Evolutionary conservation across 768 basidiomycete genomes (phyloP).

Genomic region (Leccinellum luteum): DNA sequence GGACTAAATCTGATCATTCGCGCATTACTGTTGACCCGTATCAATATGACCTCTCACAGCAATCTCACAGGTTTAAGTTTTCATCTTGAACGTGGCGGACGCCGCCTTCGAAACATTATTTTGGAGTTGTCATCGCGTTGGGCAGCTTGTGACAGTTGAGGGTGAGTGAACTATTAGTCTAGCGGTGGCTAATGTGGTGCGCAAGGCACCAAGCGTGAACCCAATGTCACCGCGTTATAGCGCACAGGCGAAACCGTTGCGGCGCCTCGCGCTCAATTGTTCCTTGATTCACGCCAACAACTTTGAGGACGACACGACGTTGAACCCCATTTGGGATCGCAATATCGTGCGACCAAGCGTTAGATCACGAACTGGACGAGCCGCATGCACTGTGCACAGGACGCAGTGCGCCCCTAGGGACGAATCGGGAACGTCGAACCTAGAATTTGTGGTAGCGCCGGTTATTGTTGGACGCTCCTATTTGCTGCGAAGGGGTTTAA

Average conservation of each 20-base stretch:
- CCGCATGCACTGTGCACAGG: slow-evolving; percentile 5
- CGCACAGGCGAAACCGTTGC: neutral
- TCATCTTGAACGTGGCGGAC: neutral
- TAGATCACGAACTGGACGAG: neutral
- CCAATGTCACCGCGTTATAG: slow-evolving; percentile 12
- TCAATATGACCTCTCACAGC: slow-evolving; percentile 9
- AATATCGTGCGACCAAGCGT: slow-evolving; percentile 7
- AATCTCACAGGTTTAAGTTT: slow-evolving; percentile 6
- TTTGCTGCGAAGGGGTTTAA: slow-evolving; percentile 4
- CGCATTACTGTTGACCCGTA: neutral
- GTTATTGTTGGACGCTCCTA: slow-evolving; percentile 15
- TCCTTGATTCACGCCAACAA: slow-evolving; percentile 11
- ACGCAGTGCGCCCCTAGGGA: slow-evolving; percentile 1
- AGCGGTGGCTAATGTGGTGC: neutral
- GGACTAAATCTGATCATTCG: slow-evolving; percentile 8
- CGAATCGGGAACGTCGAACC: slow-evolving; percentile 14
- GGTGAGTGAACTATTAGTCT: neutral
- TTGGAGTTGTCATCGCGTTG: slow-evolving; percentile 6
- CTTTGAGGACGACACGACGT: slow-evolving; percentile 6
- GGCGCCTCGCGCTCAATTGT: neutral
- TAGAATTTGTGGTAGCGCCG: slow-evolving; percentile 9
- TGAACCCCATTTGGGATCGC: slow-evolving; percentile 12
- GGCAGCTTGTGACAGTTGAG: slow-evolving; percentile 9
- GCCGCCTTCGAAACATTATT: slow-evolving; percentile 1
- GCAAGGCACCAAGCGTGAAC: slow-evolving; percentile 12